These are phyloP conservation scores for Biscogniauxia mediterranea DNA, from an alignment of 2,329 filamentous ascomycete species.

Conservation along the genomic window DNA sequence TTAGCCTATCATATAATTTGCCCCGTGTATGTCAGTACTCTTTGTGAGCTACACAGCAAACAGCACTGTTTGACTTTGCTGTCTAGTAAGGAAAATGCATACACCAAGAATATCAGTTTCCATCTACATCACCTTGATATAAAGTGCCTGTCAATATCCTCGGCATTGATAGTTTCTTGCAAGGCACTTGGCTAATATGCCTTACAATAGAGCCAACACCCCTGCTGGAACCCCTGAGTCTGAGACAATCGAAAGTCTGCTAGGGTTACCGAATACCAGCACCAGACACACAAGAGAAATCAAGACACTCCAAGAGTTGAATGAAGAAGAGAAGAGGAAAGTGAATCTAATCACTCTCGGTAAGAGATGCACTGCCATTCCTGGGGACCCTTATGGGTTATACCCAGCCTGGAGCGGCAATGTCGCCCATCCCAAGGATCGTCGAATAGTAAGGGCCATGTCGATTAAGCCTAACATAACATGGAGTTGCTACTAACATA, in stretches of 20 bases:
- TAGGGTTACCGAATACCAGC: slow-evolving; percentile 2
- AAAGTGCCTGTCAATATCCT: too few relatives aligned
- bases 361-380: slow-evolving; percentile 3
- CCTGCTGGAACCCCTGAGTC: slow-evolving; percentile 3
- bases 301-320: slow-evolving; percentile 6
- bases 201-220: not conserved
- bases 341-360: slow-evolving; percentile 5
- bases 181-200: too few relatives aligned
- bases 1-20: too few relatives aligned
- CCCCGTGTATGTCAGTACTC: too few relatives aligned
- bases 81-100: too few relatives aligned
- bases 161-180: too few relatives aligned
- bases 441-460: slow-evolving; percentile 5
- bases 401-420: slow-evolving; percentile 13
- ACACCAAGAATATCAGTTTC: too few relatives aligned
- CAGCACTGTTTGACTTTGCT: too few relatives aligned
- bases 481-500: too few relatives aligned
- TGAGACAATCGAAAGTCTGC: slow-evolving; percentile 9
- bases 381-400: slow-evolving; percentile 9
- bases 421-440: slow-evolving; percentile 8
- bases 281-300: not conserved
- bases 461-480: not conserved
- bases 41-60: too few relatives aligned
- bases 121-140: too few relatives aligned
- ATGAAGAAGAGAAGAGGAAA: not conserved